These are phyloP conservation scores for Neocucurbitaria cava DNA, from an alignment of 2,329 filamentous ascomycete species.

Conservation along the genomic window DNA sequence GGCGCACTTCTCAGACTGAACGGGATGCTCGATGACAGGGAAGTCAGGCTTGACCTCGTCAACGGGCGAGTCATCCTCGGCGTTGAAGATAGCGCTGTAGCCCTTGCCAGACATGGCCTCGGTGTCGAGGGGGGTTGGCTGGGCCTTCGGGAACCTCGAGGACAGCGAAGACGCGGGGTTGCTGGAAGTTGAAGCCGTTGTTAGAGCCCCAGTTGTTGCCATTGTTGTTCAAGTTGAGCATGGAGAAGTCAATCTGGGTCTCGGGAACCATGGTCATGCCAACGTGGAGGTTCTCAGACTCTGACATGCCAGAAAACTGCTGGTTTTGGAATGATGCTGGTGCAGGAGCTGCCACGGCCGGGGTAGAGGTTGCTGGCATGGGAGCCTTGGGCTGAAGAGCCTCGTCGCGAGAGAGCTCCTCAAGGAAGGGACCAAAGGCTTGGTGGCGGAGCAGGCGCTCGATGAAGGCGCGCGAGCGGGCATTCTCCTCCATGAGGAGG, in stretches of 20 bases:
- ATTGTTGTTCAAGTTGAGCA: conserved; percentile 65
- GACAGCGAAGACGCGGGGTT: conserved; percentile 76
- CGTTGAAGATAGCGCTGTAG: conserved; percentile 40
- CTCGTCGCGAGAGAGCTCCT: conserved; percentile 51
- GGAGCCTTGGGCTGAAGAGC: conserved; percentile 40
- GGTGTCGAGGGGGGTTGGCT: conserved; percentile 62
- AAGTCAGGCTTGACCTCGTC: conserved; percentile 59
- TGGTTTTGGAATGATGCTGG: conserved; percentile 61
- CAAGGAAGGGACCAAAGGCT: conserved; percentile 56
- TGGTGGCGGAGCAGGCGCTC: conserved; percentile 68
- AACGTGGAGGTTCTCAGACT: conserved; percentile 66
- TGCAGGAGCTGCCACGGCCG: conserved; percentile 45
- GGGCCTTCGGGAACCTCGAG: conserved; percentile 73
- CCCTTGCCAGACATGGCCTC: conserved; percentile 75
- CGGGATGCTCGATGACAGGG: conserved; percentile 55
- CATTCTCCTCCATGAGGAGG: conserved; percentile 83
- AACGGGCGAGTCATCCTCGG: conserved; percentile 45
- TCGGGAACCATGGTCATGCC: conserved; percentile 86
- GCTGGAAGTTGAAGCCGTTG: conserved; percentile 58
- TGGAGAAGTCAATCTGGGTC: conserved; percentile 75
- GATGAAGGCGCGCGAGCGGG: conserved; percentile 83
- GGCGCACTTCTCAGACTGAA: conserved; percentile 30
- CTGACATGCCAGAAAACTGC: conserved; percentile 54
- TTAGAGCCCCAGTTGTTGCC: conserved; percentile 57
- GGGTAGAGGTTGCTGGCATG: conserved; percentile 39